phyloP scores from a whole-genome alignment of 106 monocot species.

The Apostasia ramifera region DNA sequence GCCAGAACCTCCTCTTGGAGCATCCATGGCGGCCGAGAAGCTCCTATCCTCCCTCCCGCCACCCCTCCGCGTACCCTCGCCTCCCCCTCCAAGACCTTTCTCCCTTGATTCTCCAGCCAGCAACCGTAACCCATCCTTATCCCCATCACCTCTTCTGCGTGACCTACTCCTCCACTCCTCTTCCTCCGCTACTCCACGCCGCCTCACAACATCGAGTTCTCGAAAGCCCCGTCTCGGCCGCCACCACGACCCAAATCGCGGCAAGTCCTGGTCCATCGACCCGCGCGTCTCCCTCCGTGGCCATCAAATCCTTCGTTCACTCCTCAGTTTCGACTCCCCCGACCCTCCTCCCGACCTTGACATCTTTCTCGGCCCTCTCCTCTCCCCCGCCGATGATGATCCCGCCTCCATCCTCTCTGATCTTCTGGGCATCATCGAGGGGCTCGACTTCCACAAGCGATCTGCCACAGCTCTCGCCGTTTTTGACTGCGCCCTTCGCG shows the following conservation, averaged over 20 bases:
- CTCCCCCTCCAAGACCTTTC: slow-evolving; percentile 36
- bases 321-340: slow-evolving; percentile 12
- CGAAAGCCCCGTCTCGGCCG: slow-evolving; percentile 54
- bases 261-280: slow-evolving; percentile 49
- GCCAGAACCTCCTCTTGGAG: not conserved
- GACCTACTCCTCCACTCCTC: slow-evolving; percentile 4
- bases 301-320: slow-evolving; percentile 31
- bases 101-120: slow-evolving; percentile 24
- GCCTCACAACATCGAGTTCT: slow-evolving; percentile 23
- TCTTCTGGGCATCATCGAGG: slow-evolving; percentile 6
- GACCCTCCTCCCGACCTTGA: slow-evolving; percentile 9
- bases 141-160: not conserved
- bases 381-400: slow-evolving; percentile 5
- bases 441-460: slow-evolving; percentile 43
- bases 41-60: slow-evolving; percentile 23
- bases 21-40: slow-evolving; percentile 46
- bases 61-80: slow-evolving; percentile 46
- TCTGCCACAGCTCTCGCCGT: slow-evolving; percentile 40
- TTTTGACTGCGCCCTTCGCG: slow-evolving; percentile 39
- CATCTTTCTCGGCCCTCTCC: slow-evolving; percentile 13
- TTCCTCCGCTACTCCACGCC: not conserved
- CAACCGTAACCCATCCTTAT: too few relatives aligned
- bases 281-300: slow-evolving; percentile 36
- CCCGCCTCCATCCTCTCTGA: slow-evolving; percentile 8
- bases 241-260: slow-evolving; percentile 52